Base-by-base conservation (phyloP, 106 monocot species). In the Phalaenopsis aphrodite region DNA sequence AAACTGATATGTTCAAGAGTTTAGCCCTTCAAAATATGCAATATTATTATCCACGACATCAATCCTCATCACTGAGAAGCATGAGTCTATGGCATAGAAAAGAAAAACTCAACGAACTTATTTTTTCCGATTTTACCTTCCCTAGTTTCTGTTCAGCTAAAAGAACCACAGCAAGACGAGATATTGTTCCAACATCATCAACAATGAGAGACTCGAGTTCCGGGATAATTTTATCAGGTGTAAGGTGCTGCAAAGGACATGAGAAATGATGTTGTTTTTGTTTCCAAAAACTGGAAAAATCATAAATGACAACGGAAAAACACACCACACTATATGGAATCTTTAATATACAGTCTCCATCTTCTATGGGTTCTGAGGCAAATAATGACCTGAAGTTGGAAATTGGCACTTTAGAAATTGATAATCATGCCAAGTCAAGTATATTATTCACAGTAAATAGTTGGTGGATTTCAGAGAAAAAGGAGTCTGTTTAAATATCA, bases 241-340 rank as follows among this genome's bases (percentile, higher is more conserved):
- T 88, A 17, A 96, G 78, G 37, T 96, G 95, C 93, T 95, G 86
- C 75, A 85, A 75, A 81, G 38, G 8, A 24, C 69, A 69, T 69
- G 38, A 69, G 19, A 69, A 69, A 11, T 69, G 69, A 64, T 38
- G 36, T 12, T 39, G 30, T 8, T 39, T 12, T 8, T 37, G 69
- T 15, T 69, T 37, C 69, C 2, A 12, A 69, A 58, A 10, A 64
- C 23, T 64, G 30, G 69, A 69, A 38, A 39, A 4, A 11, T 37
- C 69, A 69, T 38, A 12, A 39, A 69, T 2, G 38, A 39, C 38
- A 69, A 11, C 30, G 39, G 39, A 52, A 48, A 43, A 81, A 77
- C 93, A 85, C 89, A 95, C 95, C 82, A 72, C 91, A 79, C 16
- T 83, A 65, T 87, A 95, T 17, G 95, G 95, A 85, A 95, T 85